Base-by-base conservation (phyloP, 2,329 filamentous ascomycete species). In the Alternaria consortialis region DNA sequence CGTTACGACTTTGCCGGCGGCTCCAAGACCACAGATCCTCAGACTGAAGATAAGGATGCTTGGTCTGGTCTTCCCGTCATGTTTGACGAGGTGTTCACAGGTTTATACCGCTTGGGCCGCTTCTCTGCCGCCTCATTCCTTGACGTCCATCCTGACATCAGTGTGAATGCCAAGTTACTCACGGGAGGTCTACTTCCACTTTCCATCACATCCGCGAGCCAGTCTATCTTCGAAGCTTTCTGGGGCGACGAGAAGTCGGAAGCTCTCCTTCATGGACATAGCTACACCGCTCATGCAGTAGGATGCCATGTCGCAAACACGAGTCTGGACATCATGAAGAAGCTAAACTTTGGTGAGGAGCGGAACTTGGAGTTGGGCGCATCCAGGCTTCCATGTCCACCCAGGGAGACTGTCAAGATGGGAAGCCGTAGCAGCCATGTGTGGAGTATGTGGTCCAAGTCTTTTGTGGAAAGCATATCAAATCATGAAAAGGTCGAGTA, bases 81-180 rank as follows among this genome's bases (percentile, higher is more conserved):
- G 67, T 92, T 93, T 66, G 92, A 97, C 73, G 93, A 96, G 74
- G 92, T 96, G 36, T 96, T 97, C 78, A 94, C 92, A 0, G 92
- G 92, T 1, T 82, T 96, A 5, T 94, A 94, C 75, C 91, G 93
- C 12, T 87, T 97, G 0, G 92, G 93, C 2, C 86, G 88, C 39
- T 88, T 90, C 72, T 88, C 86, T 1, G 84, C 91, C 0, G 87
- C 90, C 0, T 89, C 88, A 0, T 91, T 94, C 76, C 84, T 96
- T 3, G 82, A 83, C 5, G 80, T 87, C 0, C 78, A 91, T 32
- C 86, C 92, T 0, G 92, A 96, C 69, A 90, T 96, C 47, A 88
- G 89, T 0, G 90, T 93, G 0, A 90, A 96, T 70, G 93, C 92
- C 6, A 96, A 97, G 76, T 84, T 96, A 0, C 84, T 97, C 2